Base-by-base conservation (phyloP, 2,329 filamentous ascomycete genomes). In the Arthroderma sp. region DNA sequence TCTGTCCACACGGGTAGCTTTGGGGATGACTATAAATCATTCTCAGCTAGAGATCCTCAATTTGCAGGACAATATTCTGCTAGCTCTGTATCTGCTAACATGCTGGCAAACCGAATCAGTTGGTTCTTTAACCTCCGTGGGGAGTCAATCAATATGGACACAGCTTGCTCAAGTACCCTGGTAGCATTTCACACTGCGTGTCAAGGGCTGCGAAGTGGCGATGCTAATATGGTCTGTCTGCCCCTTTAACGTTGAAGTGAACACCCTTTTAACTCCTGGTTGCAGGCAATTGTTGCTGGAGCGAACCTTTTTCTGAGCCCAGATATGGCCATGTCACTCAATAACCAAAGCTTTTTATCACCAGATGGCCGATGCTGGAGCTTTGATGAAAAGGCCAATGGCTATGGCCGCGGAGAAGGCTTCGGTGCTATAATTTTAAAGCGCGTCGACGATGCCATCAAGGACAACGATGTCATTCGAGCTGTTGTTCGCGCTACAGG, bases 371-470 rank as follows among this genome's bases (percentile, higher is more conserved):
- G 61, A 41, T 71, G 64, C 37, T 63, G 60, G 30, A 69, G 70
- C 57, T 79, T 74, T 54, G 77, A 78, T 53, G 57, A 65, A 28
- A 66, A 68, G 4, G 78, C 74, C 15, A 73, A 74, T 46, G 79
- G 79, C 1, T 82, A 81, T 53, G 77, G 73, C 0, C 68, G 77
- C 32, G 78, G 77, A 1, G 79, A 83, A 54, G 79, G 78, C 1
- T 65, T 74, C 34, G 76, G 70, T 0, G 68, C 74, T 15, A 73
- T 87, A 43, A 71, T 87, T 33, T 68, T 87, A 41, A 87, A 87
- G 70, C 74, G 83, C 29, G 74, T 85, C 8, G 79, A 84, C 45
- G 83, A 86, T 60, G 83, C 83, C 3, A 60, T 83, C 43, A 73
- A 74, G 2, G 83, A 87, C 55, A 78, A 82, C 50, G 83, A 87